Percentiles rank a stretch among this genome's conserved stretches.
Evolutionary conservation across 208 protist genomes (phyloP).

Genomic region (Lotmaria passim): DNA sequence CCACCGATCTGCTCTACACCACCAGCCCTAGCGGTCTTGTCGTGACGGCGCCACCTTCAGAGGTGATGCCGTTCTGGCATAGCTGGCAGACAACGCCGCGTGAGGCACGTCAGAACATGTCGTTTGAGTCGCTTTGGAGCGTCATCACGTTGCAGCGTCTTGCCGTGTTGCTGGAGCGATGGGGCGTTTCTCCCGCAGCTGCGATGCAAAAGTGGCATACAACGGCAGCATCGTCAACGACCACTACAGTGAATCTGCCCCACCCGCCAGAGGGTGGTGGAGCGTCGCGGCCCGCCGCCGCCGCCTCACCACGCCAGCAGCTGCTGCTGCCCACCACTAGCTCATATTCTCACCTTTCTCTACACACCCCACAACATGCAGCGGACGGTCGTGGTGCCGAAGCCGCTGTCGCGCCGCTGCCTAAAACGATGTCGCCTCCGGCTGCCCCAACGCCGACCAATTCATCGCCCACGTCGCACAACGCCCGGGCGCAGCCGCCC

Average conservation of each 20-base stretch:
- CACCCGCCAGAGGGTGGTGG: not conserved
- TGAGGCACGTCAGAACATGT: constrained; percentile 10
- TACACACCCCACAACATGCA: not conserved
- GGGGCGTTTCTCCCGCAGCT: constrained; percentile 35
- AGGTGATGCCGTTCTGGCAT: constrained; percentile 10
- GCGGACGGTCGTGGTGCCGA: not conserved
- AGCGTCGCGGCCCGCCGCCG: too few species aligned
- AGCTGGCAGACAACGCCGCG: constrained; percentile 34
- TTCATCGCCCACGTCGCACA: not conserved
- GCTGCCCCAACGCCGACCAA: not conserved
- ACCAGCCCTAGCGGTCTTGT: constrained; percentile 40
- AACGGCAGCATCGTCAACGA: too few species aligned
- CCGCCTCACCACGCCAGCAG: not conserved
- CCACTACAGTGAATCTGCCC: not conserved
- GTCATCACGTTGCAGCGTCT: constrained; percentile 54
- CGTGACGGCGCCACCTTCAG: constrained; percentile 27
- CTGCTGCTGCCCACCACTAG: constrained; percentile 2
- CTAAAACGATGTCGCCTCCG: not conserved
- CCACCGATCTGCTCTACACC: constrained; percentile 39
- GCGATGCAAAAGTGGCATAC: constrained; percentile 16
- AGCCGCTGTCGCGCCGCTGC: not conserved
- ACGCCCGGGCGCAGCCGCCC: not conserved
- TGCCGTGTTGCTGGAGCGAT: constrained; percentile 47
- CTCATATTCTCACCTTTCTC: constrained; percentile 11
- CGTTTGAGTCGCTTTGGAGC: constrained; percentile 44